Base-by-base conservation (phyloP, 352 stramenopile species). In the Blastocystis sp. region DNA sequence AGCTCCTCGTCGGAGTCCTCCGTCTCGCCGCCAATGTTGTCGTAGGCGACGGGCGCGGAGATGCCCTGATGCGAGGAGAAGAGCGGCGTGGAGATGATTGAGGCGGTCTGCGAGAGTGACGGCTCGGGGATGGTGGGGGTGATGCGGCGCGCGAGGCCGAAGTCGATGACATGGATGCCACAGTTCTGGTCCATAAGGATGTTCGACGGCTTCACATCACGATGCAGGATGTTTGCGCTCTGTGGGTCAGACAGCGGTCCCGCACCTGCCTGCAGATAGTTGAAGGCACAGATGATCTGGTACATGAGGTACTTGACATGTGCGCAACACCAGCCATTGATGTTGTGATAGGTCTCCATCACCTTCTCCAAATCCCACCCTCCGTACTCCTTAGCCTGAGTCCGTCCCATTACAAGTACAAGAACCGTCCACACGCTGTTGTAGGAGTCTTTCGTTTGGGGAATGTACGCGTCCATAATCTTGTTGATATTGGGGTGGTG, bases 141-240 rank as follows among this genome's bases (percentile, higher is more conserved):
- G 48, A 98, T 89, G 89, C 98, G 95, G 23, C 96, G 92, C 48
- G 78, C 78, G 1, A 98, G 90, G 2, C 96, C 95, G 62, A 99
- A 91, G 89, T 99, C 96, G 86, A 96, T 96, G 91, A 99, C 98
- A 60, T 96, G 93, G 69, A 99, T 91, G 89, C 98, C 96, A 52
- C 96, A 96, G 69, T 95, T 97, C 79, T 97, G 97, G 48, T 95
- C 98, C 82, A 99, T 98, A 89, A 99, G 98, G 89, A 98, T 97
- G 91, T 98, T 98, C 89, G 96, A 94, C 76, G 94, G 96, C 91
- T 97, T 96, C 61, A 97, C 89, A 86, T 97, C 94, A 5, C 94
- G 93, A 90, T 97, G 94, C 89, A 97, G 97, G 59, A 97, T 94
- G 3, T 94, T 90, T n/a, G 93, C 92, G 88, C 61, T 88, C 78